Evolutionary conservation across 2,329 filamentous ascomycete genomes (phyloP).

Genomic region (Claviceps spartinae): DNA sequence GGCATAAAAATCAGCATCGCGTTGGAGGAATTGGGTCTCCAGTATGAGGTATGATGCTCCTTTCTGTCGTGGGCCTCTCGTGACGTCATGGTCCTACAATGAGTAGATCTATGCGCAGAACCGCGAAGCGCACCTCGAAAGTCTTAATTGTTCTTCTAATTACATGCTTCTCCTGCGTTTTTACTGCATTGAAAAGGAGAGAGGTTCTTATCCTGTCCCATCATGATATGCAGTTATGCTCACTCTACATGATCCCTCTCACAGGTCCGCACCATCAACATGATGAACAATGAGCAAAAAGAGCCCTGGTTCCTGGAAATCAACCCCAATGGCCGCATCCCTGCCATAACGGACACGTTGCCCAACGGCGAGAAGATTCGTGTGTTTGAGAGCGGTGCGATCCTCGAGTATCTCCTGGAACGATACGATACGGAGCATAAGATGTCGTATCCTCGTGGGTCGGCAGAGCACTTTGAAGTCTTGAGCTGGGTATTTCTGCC

Average conservation of each 20-base stretch:
- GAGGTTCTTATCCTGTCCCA: no score
- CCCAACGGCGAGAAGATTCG: constrained; percentile 58
- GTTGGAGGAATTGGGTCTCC: constrained; percentile 69
- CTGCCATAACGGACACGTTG: constrained; percentile 70
- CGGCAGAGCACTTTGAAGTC: constrained; percentile 63
- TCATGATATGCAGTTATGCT: background rate
- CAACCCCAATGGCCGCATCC: constrained; percentile 88
- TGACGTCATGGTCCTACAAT: no score
- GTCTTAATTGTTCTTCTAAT: background rate
- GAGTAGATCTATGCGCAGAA: no score
- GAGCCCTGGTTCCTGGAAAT: constrained; percentile 79
- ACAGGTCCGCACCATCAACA: constrained; percentile 48
- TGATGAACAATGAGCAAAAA: constrained; percentile 67
- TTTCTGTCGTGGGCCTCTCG: background rate
- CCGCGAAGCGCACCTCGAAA: background rate
- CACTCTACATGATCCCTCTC: background rate
- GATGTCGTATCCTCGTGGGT: constrained; percentile 62
- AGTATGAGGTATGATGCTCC: constrained; percentile 49
- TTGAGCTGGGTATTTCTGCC: constrained; percentile 53
- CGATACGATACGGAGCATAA: constrained; percentile 73
- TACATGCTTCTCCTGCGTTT: no score
- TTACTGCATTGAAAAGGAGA: no score
- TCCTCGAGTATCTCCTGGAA: constrained; percentile 72
- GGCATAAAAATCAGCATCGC: constrained; percentile 82
- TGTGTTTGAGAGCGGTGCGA: constrained; percentile 72